Base-by-base conservation (phyloP, 2,329 filamentous ascomycete species). In the Basipetospora chlamydospora region DNA sequence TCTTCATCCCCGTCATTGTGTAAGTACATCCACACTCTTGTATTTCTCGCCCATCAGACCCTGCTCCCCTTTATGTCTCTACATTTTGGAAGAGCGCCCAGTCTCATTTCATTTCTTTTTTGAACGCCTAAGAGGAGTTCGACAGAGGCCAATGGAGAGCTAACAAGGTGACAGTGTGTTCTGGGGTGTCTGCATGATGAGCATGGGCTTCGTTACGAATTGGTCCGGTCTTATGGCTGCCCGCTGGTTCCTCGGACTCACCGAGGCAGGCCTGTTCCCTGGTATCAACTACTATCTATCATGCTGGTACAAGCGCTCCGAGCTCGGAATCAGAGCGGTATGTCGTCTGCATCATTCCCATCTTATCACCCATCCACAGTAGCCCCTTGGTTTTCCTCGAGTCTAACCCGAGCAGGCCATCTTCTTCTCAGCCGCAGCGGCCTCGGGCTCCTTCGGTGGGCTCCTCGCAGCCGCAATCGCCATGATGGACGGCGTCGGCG, bases 401-500 rank as follows among this genome's bases (percentile, higher is more conserved):
- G n/a, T n/a, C n/a, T n/a, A n/a, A n/a, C n/a, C 13, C 18, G 10
- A 15, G 21, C 38, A 57, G 39, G 79, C 81, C 12, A 73, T 84
- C 28, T 86, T 87, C 64, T 88, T 87, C 59, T 82, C 78, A 0
- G 80, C 80, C 0, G 82, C 82, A 0, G 80, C 82, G 0, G 58
- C 87, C 0, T 80, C 80, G 0, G 82, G 82, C 1, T 82, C 75
- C 0, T 83, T 83, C 40, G 77, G 77, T 48, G 78, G 78, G 2
- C 63, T 83, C 1, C 61, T 83, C 1, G 79, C 78, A 0, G 77
- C 75, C 0, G 78, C 71, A 0, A 83, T 83, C 38, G 67, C 67
- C 4, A 58, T 73, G 23, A 81, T 83, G 77, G 54, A 71, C 33
- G 74, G 70, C 2, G 50, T 77, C 4, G 70, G 66, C 11, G 63